Evolutionary conservation across 345 rosid genomes (phyloP).

Genomic region (Acer yangbiense): DNA sequence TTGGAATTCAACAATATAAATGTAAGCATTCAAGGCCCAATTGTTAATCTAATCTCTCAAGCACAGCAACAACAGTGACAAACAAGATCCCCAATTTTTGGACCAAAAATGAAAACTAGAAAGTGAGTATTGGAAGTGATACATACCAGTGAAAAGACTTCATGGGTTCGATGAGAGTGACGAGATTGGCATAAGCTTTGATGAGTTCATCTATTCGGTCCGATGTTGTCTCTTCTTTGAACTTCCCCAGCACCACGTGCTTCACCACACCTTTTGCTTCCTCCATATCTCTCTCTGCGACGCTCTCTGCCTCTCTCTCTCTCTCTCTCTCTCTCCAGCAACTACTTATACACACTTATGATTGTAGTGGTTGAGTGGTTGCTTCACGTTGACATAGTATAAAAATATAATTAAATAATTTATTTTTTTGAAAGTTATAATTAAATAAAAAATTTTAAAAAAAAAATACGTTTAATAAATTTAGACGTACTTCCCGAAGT

Average conservation of each 20-base stretch:
- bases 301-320: too few relatives aligned
- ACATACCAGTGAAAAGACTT: constrained; percentile 77
- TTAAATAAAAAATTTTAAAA: too few relatives aligned
- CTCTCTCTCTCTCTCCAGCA: too few relatives aligned
- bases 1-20: too few relatives aligned
- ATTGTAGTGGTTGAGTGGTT: too few relatives aligned
- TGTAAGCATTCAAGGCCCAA: too few relatives aligned
- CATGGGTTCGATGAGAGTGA: constrained; percentile 75
- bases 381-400: too few relatives aligned
- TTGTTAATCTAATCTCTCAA: background rate
- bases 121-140: background rate
- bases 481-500: too few relatives aligned
- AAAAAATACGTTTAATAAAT: too few relatives aligned
- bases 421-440: too few relatives aligned
- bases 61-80: background rate
- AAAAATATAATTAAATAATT: too few relatives aligned
- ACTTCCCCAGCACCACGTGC: constrained; percentile 69
- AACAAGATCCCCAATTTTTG: background rate
- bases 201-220: constrained; percentile 58
- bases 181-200: constrained; percentile 70
- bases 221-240: constrained; percentile 57
- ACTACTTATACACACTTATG: too few relatives aligned
- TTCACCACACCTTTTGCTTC: constrained; percentile 72
- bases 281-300: constrained; percentile 40
- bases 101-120: background rate